phyloP scores from a whole-genome alignment of 805 yeast species.

The Suhomyces vadensis region DNA sequence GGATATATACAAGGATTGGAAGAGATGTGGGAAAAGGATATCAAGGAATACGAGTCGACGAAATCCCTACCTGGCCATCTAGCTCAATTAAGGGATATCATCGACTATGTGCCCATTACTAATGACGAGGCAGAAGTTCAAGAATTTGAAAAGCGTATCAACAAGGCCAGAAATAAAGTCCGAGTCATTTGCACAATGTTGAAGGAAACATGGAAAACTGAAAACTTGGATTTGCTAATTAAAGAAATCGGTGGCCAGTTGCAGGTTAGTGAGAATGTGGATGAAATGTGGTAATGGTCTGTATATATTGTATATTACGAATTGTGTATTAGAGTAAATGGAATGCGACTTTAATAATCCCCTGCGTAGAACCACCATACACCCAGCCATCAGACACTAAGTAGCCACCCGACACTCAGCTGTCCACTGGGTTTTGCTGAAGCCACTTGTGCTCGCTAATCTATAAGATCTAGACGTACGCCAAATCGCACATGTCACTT shows the following conservation, averaged over 20 bases:
- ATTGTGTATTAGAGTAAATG: not conserved
- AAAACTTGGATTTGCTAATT: conserved; percentile 31
- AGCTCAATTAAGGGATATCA: conserved; percentile 29
- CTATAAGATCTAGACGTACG: too few relatives aligned
- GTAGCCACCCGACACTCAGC: too few relatives aligned
- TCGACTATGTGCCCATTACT: conserved; percentile 16
- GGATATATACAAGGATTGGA: conserved; percentile 66
- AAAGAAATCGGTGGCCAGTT: conserved; percentile 40
- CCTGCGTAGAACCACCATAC: not conserved
- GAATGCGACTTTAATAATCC: not conserved
- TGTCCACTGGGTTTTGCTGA: too few relatives aligned
- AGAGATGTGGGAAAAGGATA: conserved; percentile 32
- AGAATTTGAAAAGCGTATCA: conserved; percentile 50
- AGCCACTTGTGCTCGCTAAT: too few relatives aligned
- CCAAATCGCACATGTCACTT: too few relatives aligned
- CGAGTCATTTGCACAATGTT: conserved; percentile 46
- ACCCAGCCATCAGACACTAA: too few relatives aligned
- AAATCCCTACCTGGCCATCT: conserved; percentile 24
- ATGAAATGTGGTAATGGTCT: conserved; percentile 45
- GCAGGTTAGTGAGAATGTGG: conserved; percentile 37
- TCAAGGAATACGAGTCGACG: conserved; percentile 16
- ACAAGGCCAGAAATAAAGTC: conserved; percentile 61
- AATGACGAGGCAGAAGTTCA: conserved; percentile 61
- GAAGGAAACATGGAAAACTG: conserved; percentile 33
- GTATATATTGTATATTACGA: not conserved